phyloP scores from a whole-genome alignment of 352 stramenopile species.

The Phytopythium kandeliae region DNA sequence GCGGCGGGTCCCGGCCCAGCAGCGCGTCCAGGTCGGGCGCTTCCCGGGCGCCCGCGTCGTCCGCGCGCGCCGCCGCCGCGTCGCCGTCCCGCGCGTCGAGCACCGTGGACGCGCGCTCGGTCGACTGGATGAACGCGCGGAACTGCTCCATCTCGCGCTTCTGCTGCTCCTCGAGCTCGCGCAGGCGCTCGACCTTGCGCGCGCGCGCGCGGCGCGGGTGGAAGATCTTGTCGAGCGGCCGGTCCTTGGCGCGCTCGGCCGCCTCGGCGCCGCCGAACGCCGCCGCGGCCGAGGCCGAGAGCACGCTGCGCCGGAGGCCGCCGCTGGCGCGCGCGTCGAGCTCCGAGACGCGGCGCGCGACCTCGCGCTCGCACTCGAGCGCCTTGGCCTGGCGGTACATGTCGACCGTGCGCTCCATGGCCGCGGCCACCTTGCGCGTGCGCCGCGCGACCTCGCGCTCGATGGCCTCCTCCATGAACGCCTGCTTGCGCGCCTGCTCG shows the following conservation, averaged over 20 bases:
- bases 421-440: slow-evolving; percentile 59
- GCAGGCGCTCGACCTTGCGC: slow-evolving; percentile 54
- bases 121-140: slow-evolving; percentile 74
- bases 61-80: too few species aligned
- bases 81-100: too few species aligned
- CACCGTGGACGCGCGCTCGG: slow-evolving; percentile 28
- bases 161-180: slow-evolving; percentile 66
- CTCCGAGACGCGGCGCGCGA: slow-evolving; percentile 64
- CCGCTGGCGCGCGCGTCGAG: slow-evolving; percentile 17
- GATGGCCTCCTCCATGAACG: slow-evolving; percentile 71
- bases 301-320: slow-evolving; percentile 4
- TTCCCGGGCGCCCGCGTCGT: too few species aligned
- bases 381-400: slow-evolving; percentile 86
- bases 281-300: slow-evolving; percentile 5
- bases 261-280: slow-evolving; percentile 14
- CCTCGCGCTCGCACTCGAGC: slow-evolving; percentile 70
- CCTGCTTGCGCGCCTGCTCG: slow-evolving; percentile 68
- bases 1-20: slow-evolving; percentile 34
- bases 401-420: slow-evolving; percentile 81
- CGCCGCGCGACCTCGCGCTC: slow-evolving; percentile 62
- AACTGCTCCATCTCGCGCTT: slow-evolving; percentile 86
- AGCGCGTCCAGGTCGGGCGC: slow-evolving; percentile 52
- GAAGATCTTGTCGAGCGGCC: slow-evolving; percentile 70
- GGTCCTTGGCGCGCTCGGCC: slow-evolving; percentile 20
- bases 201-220: slow-evolving; percentile 57